Evolutionary conservation across 495 filamentous ascomycete species (phyloP).

Genomic region (Physcia stellaris): DNA sequence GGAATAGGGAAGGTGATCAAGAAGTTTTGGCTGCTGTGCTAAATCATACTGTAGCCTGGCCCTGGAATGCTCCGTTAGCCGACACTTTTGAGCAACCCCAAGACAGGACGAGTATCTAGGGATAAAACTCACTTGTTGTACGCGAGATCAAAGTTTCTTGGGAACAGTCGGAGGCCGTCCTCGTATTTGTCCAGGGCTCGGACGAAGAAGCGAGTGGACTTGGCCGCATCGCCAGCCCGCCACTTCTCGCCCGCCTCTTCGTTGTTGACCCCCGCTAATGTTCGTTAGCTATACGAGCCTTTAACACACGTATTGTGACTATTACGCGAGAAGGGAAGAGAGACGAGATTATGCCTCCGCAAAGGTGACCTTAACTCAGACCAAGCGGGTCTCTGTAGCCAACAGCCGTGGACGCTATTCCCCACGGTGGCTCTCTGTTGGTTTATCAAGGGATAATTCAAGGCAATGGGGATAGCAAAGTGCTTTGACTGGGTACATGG

Average conservation of each 20-base stretch:
- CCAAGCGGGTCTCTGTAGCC: too few species aligned
- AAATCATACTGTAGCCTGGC: conserved; percentile 53
- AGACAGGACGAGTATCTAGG: background rate
- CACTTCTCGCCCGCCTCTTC: conserved; percentile 64
- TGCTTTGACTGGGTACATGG: too few species aligned
- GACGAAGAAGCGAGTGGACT: conserved; percentile 53
- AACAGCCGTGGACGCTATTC: too few species aligned
- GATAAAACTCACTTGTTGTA: conserved; percentile 48
- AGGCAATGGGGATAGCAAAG: too few species aligned
- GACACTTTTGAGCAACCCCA: conserved; percentile 2
- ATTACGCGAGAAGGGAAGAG: too few species aligned
- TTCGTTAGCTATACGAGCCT: too few species aligned
- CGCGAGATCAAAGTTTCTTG: conserved; percentile 50
- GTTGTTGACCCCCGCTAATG: conserved; percentile 46
- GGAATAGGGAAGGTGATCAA: conserved; percentile 36
- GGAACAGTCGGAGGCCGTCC: conserved; percentile 42
- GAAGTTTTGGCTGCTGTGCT: conserved; percentile 44
- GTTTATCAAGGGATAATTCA: too few species aligned
- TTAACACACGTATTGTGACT: too few species aligned
- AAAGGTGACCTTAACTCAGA: too few species aligned
- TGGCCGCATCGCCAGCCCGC: conserved; percentile 55
- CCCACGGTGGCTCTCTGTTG: too few species aligned
- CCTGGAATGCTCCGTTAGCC: conserved; percentile 22
- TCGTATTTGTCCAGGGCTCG: conserved; percentile 52
- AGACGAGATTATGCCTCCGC: too few species aligned